Evolutionary conservation across 345 rosid species (phyloP).

Genomic region (Eucalyptus tenuipes): DNA sequence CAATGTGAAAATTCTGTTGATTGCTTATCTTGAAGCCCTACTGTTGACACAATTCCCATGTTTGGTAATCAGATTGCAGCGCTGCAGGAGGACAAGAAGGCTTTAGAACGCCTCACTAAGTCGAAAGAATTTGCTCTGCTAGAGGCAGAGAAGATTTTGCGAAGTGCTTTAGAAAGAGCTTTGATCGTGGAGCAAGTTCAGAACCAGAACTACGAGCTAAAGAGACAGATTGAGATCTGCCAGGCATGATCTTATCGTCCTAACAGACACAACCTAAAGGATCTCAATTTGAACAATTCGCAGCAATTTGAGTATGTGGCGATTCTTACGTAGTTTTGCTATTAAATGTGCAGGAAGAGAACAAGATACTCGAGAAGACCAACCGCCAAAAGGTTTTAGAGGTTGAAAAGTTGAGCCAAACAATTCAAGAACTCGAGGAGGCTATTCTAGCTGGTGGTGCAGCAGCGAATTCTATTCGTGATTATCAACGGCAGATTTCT

Average conservation of each 20-base stretch:
- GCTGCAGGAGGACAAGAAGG: slow-evolving; percentile 79
- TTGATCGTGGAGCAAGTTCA: slow-evolving; percentile 91
- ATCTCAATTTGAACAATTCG: background rate
- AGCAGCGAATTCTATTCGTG: slow-evolving; percentile 72
- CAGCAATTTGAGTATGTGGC: background rate
- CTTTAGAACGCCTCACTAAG: slow-evolving; percentile 77
- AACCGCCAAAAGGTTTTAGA: slow-evolving; percentile 88
- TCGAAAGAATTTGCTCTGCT: slow-evolving; percentile 77
- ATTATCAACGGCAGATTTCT: slow-evolving; percentile 62
- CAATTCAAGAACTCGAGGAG: slow-evolving; percentile 75
- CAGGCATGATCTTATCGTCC: slow-evolving; percentile 22
- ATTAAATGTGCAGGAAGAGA: slow-evolving; percentile 53
- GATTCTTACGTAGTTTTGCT: background rate
- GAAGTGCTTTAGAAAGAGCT: slow-evolving; percentile 88
- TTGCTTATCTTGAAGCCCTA: background rate
- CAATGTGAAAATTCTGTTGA: background rate
- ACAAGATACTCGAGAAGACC: slow-evolving; percentile 78
- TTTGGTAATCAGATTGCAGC: slow-evolving; percentile 30
- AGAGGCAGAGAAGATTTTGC: slow-evolving; percentile 82
- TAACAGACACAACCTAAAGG: background rate
- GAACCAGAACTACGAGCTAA: slow-evolving; percentile 79
- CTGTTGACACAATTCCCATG: background rate
- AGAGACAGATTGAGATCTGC: slow-evolving; percentile 80
- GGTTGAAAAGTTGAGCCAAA: slow-evolving; percentile 81
- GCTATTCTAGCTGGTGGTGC: slow-evolving; percentile 75